Base-by-base conservation (phyloP, 139 green algal species). In the Trebouxia sp. region DNA sequence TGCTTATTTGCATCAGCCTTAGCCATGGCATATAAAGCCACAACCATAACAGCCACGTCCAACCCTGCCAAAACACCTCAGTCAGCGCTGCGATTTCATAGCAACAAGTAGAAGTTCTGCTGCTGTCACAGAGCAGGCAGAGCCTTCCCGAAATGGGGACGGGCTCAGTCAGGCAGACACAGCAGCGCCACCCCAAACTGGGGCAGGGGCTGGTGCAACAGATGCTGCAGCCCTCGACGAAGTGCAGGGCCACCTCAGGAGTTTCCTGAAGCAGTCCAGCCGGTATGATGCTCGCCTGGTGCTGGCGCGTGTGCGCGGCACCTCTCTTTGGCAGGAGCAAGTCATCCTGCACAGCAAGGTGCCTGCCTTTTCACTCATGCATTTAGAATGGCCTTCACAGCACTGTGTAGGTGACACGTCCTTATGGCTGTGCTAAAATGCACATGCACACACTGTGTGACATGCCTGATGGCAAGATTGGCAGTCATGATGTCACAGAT, bases 271-370 rank as follows among this genome's bases (percentile, higher is more conserved):
- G 78, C 35, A 12, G 5, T 92, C 87, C 1, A 41, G 37, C 35
- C 76, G 81, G 45, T 94, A 91, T 65, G 88, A 95, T 39, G 53
- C 66, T 0, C 28, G 35, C 32, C 66, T 38, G 22, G 80, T 88
- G 77, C 76, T 90, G 80, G 26, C 15, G 0, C 50, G 5, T 0
- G 8, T 90, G 39, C 65, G 78, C 55, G 83, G 45, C 35, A 82
- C 43, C 1, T 55, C 45, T 10, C 84, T 91, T 28, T 82, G 85
- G 24, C 79, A 86, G 7, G 92, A 96, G 86, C 80, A 83, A 28
- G 93, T 94, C 30, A 77, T 93, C 26, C 65, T 95, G 55, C 80
- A 89, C 53, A 82, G 76, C 62, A 87, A 90, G 87, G 85, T 84
- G 26, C n/a, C 69, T 24, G 26, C 24, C 41, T 55, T 5, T 69